Base-by-base conservation (phyloP, 805 yeast genomes). In the Candida koratica region DNA sequence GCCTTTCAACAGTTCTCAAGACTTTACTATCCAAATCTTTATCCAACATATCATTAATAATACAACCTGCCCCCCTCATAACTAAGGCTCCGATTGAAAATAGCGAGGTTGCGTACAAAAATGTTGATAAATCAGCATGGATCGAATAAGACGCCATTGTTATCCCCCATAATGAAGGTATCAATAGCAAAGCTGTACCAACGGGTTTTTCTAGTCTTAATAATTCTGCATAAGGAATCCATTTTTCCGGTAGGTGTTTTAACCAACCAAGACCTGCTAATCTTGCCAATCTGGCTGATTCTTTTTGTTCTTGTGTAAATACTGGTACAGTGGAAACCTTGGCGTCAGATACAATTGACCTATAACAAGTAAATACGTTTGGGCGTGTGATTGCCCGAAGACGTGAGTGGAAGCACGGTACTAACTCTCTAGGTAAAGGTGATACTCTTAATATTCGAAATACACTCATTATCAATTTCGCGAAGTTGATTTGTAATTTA, bases 51-150 rank as follows among this genome's bases (percentile, higher is more conserved):
- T 93, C 99, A 56, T 93, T 93, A 37, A 93, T 81, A 0, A 96
- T 89, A 57, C 99, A 93, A 0, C 98, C 99, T 1, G 96, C 97
- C 17, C 97, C 96, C 58, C 99, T 75, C 95, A 94, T 93, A 12
- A 90, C 70, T 25, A 89, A 51, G 0, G 97, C 75, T 10, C 99
- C 99, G 4, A 82, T 67, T 4, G 90, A 79, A 55, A 88, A 93
- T 10, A 88, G 62, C 0, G 76, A 71, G 22, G 86, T 55, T 52
- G 81, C 85, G 51, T 71, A 73, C 0, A 71, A 41, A 0, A 90
- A 81, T 1, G 78, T 71, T 0, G 74, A 42, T 1, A 87, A 36
- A 0, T 96, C 81, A 0, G 96, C 95, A 2, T 78, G 61, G 2
- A 79, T 60, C 46, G 77, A 67, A 45, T 72, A 82, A 0, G 94